phyloP scores from a whole-genome alignment of 2,329 filamentous ascomycete genomes.

The Sclerotinia sclerotiorum region DNA sequence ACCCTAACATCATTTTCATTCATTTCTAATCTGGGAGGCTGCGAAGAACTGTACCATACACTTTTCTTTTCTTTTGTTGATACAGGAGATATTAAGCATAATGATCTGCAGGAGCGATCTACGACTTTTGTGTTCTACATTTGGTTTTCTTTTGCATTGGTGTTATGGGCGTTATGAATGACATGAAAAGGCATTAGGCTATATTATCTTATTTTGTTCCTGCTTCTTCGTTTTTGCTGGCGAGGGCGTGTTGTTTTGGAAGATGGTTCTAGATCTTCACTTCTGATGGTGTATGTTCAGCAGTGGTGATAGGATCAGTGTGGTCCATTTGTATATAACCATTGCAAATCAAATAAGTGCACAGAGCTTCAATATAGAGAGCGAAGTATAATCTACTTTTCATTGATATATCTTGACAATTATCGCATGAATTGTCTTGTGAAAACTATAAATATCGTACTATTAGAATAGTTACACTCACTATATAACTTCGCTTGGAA shows the following conservation, averaged over 20 bases:
- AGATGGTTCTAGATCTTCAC: constrained; percentile 26
- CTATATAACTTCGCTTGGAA: background rate
- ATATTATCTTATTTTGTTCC: constrained; percentile 18
- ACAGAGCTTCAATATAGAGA: constrained; percentile 26
- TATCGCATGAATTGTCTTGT: background rate
- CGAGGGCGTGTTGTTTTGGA: constrained; percentile 11
- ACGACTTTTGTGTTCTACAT: constrained; percentile 40
- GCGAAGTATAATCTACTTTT: constrained; percentile 12
- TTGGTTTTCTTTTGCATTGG: constrained; percentile 35
- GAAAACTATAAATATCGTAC: background rate
- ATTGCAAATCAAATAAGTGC: constrained; percentile 29
- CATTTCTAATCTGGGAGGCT: constrained; percentile 18
- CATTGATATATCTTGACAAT: background rate
- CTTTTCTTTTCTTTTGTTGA: constrained; percentile 42
- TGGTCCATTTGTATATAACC: constrained; percentile 35
- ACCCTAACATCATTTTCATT: constrained; percentile 28
- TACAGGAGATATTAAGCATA: constrained; percentile 43
- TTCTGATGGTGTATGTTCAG: constrained; percentile 24
- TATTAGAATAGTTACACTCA: background rate
- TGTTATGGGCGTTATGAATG: constrained; percentile 33
- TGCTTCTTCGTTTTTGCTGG: constrained; percentile 11
- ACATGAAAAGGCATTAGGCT: constrained; percentile 23
- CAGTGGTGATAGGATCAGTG: constrained; percentile 17
- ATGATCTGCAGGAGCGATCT: constrained; percentile 55
- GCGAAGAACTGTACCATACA: constrained; percentile 38